A percentile compares a stretch with the other conserved stretches of the same genome.
Evolutionary conservation across 257 asterid species (phyloP).

Genomic region (Capsicum pubescens): DNA sequence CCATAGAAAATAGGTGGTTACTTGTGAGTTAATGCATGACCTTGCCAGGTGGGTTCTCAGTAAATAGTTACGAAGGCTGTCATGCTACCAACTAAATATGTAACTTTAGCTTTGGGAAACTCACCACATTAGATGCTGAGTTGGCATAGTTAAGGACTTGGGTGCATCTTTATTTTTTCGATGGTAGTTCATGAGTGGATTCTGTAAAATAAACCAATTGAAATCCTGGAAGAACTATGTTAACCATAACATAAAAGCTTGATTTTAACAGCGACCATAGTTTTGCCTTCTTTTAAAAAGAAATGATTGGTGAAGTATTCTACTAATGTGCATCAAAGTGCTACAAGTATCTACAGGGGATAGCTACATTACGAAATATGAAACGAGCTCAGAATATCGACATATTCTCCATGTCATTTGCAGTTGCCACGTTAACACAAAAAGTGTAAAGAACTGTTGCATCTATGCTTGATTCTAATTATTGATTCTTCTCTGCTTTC

Average conservation of each 20-base stretch:
- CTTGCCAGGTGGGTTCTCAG: conserved; percentile 10
- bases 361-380: no score
- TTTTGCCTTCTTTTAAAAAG: no score
- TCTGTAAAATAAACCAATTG: not conserved
- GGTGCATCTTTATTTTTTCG: conserved; percentile 13
- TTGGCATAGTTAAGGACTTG: not conserved
- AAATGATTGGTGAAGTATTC: no score
- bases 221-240: not conserved
- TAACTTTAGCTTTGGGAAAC: not conserved
- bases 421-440: no score
- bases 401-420: no score
- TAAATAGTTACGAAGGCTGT: not conserved
- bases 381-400: no score
- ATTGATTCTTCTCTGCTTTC: no score
- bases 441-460: no score
- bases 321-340: no score
- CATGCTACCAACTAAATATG: conserved; percentile 7
- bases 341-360: no score
- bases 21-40: not conserved
- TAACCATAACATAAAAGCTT: not conserved
- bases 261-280: not conserved
- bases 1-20: conserved; percentile 6
- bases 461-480: no score
- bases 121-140: not conserved
- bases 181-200: not conserved